These are phyloP conservation scores for Melaleuca quinquenervia DNA, from an alignment of 345 rosid species.

Conservation along the genomic window DNA sequence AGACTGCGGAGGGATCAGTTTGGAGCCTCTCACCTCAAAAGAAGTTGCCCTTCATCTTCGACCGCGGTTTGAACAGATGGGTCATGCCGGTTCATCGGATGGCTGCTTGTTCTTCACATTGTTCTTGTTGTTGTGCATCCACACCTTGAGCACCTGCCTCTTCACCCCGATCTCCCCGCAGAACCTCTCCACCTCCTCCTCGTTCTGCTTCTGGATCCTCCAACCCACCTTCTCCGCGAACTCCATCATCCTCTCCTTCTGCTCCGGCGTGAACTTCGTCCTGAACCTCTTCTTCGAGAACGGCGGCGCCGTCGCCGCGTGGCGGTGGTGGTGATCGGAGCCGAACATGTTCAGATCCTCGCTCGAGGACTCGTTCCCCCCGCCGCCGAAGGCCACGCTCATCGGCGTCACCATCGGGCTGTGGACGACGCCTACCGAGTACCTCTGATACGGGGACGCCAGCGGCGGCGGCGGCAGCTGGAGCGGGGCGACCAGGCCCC, in stretches of 20 bases:
- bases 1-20: background rate
- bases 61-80: background rate
- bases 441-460: slow-evolving; percentile 8
- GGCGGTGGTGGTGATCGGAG: slow-evolving; percentile 6
- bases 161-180: slow-evolving; percentile 28
- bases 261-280: slow-evolving; percentile 39
- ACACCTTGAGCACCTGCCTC: slow-evolving; percentile 44
- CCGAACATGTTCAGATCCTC: slow-evolving; percentile 41
- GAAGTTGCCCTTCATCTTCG: background rate
- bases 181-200: slow-evolving; percentile 29
- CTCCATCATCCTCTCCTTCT: slow-evolving; percentile 43
- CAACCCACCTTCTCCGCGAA: slow-evolving; percentile 41
- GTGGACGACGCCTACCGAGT: slow-evolving; percentile 20
- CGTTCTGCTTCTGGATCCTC: slow-evolving; percentile 36
- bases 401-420: slow-evolving; percentile 32
- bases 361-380: slow-evolving; percentile 34
- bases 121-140: slow-evolving; percentile 68
- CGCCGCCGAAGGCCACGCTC: slow-evolving; percentile 51
- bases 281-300: slow-evolving; percentile 30
- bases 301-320: background rate
- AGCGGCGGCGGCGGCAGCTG: slow-evolving; percentile 44
- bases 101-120: slow-evolving; percentile 25
- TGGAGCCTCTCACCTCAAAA: background rate
- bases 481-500: slow-evolving; percentile 27
- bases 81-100: background rate